Evolutionary conservation across 768 basidiomycete species (phyloP).

Genomic region (Suillus subluteus): DNA sequence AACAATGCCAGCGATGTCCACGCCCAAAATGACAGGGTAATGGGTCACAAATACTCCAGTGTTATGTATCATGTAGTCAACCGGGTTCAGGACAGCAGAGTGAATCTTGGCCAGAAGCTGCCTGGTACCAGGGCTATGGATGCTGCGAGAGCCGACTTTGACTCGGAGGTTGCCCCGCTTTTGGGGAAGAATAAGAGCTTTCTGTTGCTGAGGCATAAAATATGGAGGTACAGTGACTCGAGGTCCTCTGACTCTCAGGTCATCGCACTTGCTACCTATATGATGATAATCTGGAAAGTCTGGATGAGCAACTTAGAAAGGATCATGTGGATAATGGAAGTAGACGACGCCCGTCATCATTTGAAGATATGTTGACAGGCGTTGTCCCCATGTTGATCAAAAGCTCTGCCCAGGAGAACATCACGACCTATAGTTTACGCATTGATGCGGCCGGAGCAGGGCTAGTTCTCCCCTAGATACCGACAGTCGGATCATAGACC

Average conservation of each 20-base stretch:
- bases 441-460: background rate
- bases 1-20: slow-evolving; percentile 43
- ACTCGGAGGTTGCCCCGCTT: slow-evolving; percentile 35
- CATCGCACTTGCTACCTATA: background rate
- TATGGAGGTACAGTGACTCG: background rate
- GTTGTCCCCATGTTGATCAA: background rate
- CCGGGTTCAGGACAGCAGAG: slow-evolving; percentile 47
- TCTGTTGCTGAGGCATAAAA: slow-evolving; percentile 34
- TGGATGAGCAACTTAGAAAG: background rate
- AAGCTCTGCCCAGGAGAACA: background rate
- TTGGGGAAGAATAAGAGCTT: slow-evolving; percentile 29
- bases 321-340: background rate
- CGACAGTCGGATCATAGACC: background rate
- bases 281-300: background rate
- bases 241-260: background rate
- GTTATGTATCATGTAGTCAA: slow-evolving; percentile 44
- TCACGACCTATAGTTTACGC: background rate
- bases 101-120: slow-evolving; percentile 47
- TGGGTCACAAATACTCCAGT: slow-evolving; percentile 33
- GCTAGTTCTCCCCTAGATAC: background rate
- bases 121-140: slow-evolving; percentile 39
- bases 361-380: background rate
- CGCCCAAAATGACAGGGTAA: slow-evolving; percentile 41
- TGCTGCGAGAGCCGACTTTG: slow-evolving; percentile 27
- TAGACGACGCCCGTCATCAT: background rate